These are phyloP conservation scores for Canavalia gladiata DNA, from an alignment of 306 rosid species.

Conservation along the genomic window DNA sequence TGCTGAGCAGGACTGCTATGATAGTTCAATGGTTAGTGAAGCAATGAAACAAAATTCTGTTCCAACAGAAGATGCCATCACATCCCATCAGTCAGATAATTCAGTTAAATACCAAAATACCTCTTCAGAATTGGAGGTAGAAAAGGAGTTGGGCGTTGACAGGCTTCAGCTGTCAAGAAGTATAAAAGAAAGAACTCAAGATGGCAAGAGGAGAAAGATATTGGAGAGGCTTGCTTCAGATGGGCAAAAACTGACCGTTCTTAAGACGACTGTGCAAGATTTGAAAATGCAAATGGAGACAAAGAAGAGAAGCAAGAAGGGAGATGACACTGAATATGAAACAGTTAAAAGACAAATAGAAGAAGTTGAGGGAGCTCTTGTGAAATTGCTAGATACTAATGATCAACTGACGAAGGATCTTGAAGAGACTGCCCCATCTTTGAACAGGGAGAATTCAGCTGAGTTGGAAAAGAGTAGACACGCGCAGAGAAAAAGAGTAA, in stretches of 20 bases:
- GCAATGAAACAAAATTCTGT: constrained; percentile 52
- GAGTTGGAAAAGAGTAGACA: constrained; percentile 71
- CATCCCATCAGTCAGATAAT: constrained; percentile 50
- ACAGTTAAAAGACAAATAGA: constrained; percentile 72
- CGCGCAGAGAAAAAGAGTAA: constrained; percentile 54
- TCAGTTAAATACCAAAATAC: constrained; percentile 52
- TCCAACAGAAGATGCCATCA: constrained; percentile 55
- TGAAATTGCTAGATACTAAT: constrained; percentile 65
- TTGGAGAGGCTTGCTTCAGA: constrained; percentile 84
- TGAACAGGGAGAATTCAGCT: constrained; percentile 48
- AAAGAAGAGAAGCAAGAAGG: constrained; percentile 63
- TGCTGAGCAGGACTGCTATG: constrained; percentile 61
- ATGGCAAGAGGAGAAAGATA: constrained; percentile 69
- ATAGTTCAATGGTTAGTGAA: constrained; percentile 45
- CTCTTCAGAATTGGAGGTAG: constrained; percentile 69
- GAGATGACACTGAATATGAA: constrained; percentile 62
- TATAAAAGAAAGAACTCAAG: constrained; percentile 60
- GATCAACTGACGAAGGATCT: constrained; percentile 69
- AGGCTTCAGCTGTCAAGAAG: constrained; percentile 65
- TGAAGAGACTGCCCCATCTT: constrained; percentile 61
- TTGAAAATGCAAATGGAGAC: constrained; percentile 71
- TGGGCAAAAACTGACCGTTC: constrained; percentile 65
- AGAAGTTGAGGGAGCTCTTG: constrained; percentile 79
- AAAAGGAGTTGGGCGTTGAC: constrained; percentile 84
- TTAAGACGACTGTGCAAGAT: constrained; percentile 68